Evolutionary conservation across 768 basidiomycete species (phyloP), one percentile per base, ranked within the genome.

Genomic region (Lactifluus hygrophoroides): DNA sequence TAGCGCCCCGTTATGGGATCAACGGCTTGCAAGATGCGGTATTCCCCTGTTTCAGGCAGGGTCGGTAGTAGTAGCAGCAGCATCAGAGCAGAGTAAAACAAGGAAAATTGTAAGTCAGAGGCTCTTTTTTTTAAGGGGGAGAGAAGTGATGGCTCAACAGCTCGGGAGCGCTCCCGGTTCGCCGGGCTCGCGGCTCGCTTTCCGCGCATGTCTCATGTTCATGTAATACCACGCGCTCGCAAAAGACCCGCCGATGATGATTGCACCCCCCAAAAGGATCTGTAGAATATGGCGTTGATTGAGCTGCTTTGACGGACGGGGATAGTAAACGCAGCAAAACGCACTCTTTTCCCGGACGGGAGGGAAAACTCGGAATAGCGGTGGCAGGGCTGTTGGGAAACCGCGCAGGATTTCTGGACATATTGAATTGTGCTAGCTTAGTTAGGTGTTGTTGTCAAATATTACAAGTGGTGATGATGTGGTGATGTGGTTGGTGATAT

Each of bases 101-200:
- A n/a, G n/a, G n/a, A n/a, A n/a, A n/a, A n/a, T n/a, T n/a, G n/a
- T n/a, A n/a, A n/a, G n/a, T n/a, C n/a, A n/a, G n/a, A n/a, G n/a
- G n/a, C n/a, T n/a, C n/a, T n/a, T n/a, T n/a, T n/a, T n/a, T n/a
- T n/a, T n/a, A n/a, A n/a, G n/a, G n/a, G n/a, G n/a, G 3, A 11
- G 25, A 8, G 16, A 0, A 16, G 14, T 13, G n/a, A n/a, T n/a
- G n/a, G 30, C 34, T 37, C 32, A 38, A 62, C 61, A 61, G 37
- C 51, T 60, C 2, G 61, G 58, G 32, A 61, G 58, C 28, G 53
- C 23, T 5, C 53, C 58, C 34, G 8, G 43, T 46, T 62, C 57
- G 10, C 37, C 48, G 35, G 49, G 57, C 14, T 62, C 58, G 42
- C 57, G 57, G 45, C 48, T 59, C 17, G 57, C 61, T 54, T 54